Evolutionary conservation across 139 green algal species (phyloP), one percentile per base, ranked within the genome.

Genomic region (Chlamydomonas asymmetrica): DNA sequence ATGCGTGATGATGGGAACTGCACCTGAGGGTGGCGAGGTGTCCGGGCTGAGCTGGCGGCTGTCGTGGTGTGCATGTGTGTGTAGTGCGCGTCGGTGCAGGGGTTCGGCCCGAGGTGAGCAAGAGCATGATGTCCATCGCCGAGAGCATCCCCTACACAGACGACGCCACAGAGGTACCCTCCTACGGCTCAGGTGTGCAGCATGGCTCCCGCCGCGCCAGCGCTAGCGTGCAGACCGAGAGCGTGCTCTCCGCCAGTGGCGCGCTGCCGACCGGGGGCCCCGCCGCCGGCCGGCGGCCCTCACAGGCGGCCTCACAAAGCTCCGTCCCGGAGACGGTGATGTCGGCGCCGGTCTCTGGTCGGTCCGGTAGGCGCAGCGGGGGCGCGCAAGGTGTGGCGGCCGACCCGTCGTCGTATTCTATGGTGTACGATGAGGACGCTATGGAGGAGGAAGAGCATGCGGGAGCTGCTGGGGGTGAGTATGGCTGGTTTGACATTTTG

Each of bases 271-370:
- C n/a, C n/a, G n/a, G n/a, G n/a, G n/a, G n/a, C n/a, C n/a, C n/a
- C n/a, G n/a, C 56, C 69, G 1, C 38, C 63, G 2, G 35, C 16
- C 54, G 52, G 31, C 29, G 31, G 35, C 7, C 31, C 23, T 7
- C 39, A 75, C 5, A 76, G 49, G 40, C 3, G 39, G 0, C 31
- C 0, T 2, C n/a, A 27, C 56, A n/a, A n/a, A 68, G 57, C 31
- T 69, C 70, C 22, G 25, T 76, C 2, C 57, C 37, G 57, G 70
- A 76, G 70, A 76, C 57, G 57, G 3, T 75, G 54, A 54, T 39
- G 1, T 8, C 16, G 39, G 1, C 5, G 5, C 57, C 13, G n/a
- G 9, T 32, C 27, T 64, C 39, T 1, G 0, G 4, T 68, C 70
- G 5, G 32, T 7, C 0, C 70, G 59, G 45, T 29, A 57, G 41